These are phyloP conservation scores for Sporisorium sorghi DNA, from an alignment of 1,284 basidiomycete genomes.

Conservation along the genomic window DNA sequence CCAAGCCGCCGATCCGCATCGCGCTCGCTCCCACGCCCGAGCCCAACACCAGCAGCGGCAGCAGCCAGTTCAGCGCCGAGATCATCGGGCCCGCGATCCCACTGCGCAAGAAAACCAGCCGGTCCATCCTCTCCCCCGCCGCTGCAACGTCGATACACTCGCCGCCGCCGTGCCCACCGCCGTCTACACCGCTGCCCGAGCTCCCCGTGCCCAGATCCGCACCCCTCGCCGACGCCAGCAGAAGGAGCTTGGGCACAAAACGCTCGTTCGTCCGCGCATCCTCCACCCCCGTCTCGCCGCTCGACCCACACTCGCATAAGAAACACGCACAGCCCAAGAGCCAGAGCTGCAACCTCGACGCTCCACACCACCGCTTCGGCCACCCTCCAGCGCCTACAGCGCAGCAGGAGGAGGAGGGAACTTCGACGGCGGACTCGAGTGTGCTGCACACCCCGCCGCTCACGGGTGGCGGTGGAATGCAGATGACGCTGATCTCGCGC, in stretches of 20 bases:
- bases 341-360: constrained; percentile 9
- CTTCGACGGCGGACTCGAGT: constrained; percentile 2
- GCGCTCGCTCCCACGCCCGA: neutral
- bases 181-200: constrained; percentile 22
- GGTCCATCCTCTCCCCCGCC: constrained; percentile 7
- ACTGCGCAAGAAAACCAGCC: constrained; percentile 5
- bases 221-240: neutral
- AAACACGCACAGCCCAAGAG: constrained; percentile 9
- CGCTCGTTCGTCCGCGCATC: constrained; percentile 14
- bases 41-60: neutral
- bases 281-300: constrained; percentile 22
- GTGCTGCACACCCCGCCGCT: constrained; percentile 21
- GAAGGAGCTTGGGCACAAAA: constrained; percentile 1
- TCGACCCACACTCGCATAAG: neutral
- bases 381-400: neutral
- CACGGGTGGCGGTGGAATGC: too few relatives aligned
- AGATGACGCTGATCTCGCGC: neutral
- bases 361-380: neutral
- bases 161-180: constrained; percentile 34
- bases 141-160: constrained; percentile 10
- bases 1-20: constrained; percentile 35
- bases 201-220: constrained; percentile 18
- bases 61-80: neutral
- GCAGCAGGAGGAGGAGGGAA: neutral
- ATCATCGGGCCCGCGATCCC: neutral